A percentile compares a stretch with the other conserved stretches of the same genome.
phyloP scores from a whole-genome alignment of 2,329 filamentous ascomycete species.

The Pseudonectria foliicola region DNA sequence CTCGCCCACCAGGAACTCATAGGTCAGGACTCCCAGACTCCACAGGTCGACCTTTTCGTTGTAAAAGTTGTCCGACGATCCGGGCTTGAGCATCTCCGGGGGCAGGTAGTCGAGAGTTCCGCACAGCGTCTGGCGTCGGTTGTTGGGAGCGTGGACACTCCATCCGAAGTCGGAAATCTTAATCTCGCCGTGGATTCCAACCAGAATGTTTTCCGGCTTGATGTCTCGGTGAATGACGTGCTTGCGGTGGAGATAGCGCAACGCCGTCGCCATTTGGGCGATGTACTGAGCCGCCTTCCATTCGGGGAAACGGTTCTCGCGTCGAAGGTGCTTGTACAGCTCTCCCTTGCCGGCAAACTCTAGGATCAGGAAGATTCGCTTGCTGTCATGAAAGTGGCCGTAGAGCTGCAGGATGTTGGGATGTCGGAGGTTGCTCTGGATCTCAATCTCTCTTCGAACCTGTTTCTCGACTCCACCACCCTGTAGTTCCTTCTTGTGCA shows the following conservation, averaged over 20 bases:
- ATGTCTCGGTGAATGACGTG: constrained; percentile 97
- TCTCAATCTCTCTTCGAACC: constrained; percentile 79
- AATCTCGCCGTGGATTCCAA: constrained; percentile 94
- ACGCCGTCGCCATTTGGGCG: constrained; percentile 77
- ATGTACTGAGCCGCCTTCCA: constrained; percentile 82
- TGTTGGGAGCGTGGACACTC: constrained; percentile 96
- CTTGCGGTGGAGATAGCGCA: constrained; percentile 90
- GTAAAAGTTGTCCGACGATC: constrained; percentile 78
- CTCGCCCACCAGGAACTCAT: constrained; percentile 93
- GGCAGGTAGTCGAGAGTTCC: constrained; percentile 96
- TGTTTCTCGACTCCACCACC: constrained; percentile 75
- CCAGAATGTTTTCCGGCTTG: constrained; percentile 94
- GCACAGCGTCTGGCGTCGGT: constrained; percentile 88
- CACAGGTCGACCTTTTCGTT: constrained; percentile 94
- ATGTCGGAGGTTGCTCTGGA: constrained; percentile 78
- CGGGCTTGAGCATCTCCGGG: constrained; percentile 90
- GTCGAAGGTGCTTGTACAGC: constrained; percentile 77
- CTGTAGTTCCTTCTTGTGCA: constrained; percentile 76
- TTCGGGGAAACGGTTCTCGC: constrained; percentile 72
- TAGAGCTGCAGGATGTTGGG: constrained; percentile 77
- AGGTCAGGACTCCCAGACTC: constrained; percentile 90
- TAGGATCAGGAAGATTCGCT: constrained; percentile 78
- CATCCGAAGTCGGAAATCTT: constrained; percentile 98
- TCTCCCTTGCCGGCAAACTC: constrained; percentile 82
- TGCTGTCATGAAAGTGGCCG: constrained; percentile 83